phyloP scores from a whole-genome alignment of 2,329 filamentous ascomycete species.

The Clarireedia hainanense region DNA sequence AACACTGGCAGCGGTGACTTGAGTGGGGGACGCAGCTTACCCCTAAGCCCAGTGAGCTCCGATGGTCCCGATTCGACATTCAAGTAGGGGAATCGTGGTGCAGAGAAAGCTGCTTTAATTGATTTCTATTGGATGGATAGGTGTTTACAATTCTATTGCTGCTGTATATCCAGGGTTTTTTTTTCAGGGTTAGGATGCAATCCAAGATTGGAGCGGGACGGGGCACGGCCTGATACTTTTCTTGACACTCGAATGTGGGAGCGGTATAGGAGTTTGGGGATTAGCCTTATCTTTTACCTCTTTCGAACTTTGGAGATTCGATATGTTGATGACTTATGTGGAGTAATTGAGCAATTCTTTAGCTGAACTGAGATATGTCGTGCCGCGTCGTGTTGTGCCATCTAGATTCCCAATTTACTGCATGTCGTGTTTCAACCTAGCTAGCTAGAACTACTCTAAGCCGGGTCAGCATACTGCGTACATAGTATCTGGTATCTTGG shows the following conservation, averaged over 20 bases:
- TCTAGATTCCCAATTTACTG: neutral
- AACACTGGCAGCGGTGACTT: constrained; percentile 82
- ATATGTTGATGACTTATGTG: neutral
- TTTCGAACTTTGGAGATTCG: neutral
- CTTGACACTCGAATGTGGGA: constrained; percentile 12
- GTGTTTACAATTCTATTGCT: constrained; percentile 6
- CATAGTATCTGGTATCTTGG: neutral
- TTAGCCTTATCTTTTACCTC: neutral
- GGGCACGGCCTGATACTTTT: constrained; percentile 10
- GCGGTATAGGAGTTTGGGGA: constrained; percentile 2
- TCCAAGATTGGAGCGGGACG: constrained; percentile 10
- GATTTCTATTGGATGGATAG: neutral
- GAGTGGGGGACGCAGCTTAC: constrained; percentile 45
- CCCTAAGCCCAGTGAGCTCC: constrained; percentile 48
- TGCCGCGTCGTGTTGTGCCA: neutral
- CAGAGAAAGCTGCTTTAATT: neutral
- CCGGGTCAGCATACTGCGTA: too few species aligned
- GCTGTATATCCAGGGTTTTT: constrained; percentile 22
- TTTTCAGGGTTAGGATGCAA: constrained; percentile 11
- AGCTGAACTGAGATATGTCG: too few species aligned
- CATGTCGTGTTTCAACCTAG: neutral
- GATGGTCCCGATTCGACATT: constrained; percentile 24
- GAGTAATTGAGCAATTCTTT: neutral
- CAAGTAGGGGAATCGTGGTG: constrained; percentile 12
- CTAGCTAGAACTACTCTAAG: neutral